Evolutionary conservation across 495 filamentous ascomycete genomes (phyloP).

Genomic region (Durotheca rogersii): DNA sequence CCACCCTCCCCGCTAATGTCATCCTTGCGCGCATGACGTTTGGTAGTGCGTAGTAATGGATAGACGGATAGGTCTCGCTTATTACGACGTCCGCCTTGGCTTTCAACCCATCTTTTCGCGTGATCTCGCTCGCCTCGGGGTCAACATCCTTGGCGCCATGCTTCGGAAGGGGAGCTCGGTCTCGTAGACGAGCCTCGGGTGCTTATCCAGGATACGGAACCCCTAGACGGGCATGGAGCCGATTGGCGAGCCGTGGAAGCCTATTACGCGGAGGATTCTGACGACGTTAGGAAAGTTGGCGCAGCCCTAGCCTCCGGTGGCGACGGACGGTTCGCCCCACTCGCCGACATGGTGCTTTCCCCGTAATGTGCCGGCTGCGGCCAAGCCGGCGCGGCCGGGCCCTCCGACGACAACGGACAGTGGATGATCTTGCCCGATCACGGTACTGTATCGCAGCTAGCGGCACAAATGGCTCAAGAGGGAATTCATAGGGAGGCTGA

Average conservation of each 20-base stretch:
- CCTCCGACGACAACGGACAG: slow-evolving; percentile 32
- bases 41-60: too few relatives aligned
- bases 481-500: not conserved
- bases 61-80: slow-evolving; percentile 33
- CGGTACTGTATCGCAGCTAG: slow-evolving; percentile 1
- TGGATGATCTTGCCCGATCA: slow-evolving; percentile 13
- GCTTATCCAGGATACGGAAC: slow-evolving; percentile 23
- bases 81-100: slow-evolving; percentile 49
- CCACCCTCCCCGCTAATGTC: too few relatives aligned
- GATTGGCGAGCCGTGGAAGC: slow-evolving; percentile 13
- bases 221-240: slow-evolving; percentile 24
- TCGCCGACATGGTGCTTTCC: slow-evolving; percentile 35
- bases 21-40: too few relatives aligned
- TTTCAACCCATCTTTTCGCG: slow-evolving; percentile 37
- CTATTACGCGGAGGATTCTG: slow-evolving; percentile 28
- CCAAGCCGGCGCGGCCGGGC: slow-evolving; percentile 31
- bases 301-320: slow-evolving; percentile 29
- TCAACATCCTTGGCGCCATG: slow-evolving; percentile 40
- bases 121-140: slow-evolving; percentile 40
- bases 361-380: slow-evolving; percentile 27
- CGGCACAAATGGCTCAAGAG: too few relatives aligned
- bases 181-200: slow-evolving; percentile 34
- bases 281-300: slow-evolving; percentile 28
- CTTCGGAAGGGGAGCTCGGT: slow-evolving; percentile 35
- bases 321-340: slow-evolving; percentile 22